phyloP scores from a whole-genome alignment of 495 filamentous ascomycete species.

The Penicillium coffeae region DNA sequence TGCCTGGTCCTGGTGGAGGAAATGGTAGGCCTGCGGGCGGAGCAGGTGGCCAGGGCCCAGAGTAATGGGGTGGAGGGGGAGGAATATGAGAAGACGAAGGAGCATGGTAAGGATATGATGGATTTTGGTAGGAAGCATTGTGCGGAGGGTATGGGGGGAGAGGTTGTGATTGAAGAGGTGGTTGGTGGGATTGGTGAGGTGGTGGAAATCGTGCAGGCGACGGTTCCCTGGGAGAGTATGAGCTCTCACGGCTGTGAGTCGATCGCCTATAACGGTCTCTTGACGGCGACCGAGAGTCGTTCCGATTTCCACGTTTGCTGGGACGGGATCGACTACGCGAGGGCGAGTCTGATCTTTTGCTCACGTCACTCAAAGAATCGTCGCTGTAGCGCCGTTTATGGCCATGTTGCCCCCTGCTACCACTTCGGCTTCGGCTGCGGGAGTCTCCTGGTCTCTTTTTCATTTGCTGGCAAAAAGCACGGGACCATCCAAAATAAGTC shows the following conservation, averaged over 20 bases:
- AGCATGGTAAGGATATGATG: conserved; percentile 18
- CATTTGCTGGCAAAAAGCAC: conserved; percentile 77
- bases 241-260: conserved; percentile 41
- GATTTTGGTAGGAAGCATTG: conserved; percentile 12
- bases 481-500: conserved; percentile 85
- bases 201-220: conserved; percentile 26
- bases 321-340: conserved; percentile 21
- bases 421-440: conserved; percentile 25
- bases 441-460: conserved; percentile 47
- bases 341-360: conserved; percentile 23
- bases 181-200: conserved; percentile 25
- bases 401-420: conserved; percentile 36
- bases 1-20: conserved; percentile 16
- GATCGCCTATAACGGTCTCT: conserved; percentile 18
- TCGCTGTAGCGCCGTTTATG: conserved; percentile 47
- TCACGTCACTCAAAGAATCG: conserved; percentile 32
- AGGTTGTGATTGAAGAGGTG: conserved; percentile 20
- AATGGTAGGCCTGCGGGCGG: conserved; percentile 31
- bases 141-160: conserved; percentile 18
- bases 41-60: conserved; percentile 50
- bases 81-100: conserved; percentile 13
- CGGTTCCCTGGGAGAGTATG: conserved; percentile 43
- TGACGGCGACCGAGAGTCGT: conserved; percentile 15
- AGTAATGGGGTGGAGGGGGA: conserved; percentile 47
- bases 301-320: conserved; percentile 1